Conservation (phyloP, 495 filamentous ascomycete genomes). For the Annulohypoxylon stygium region DNA sequence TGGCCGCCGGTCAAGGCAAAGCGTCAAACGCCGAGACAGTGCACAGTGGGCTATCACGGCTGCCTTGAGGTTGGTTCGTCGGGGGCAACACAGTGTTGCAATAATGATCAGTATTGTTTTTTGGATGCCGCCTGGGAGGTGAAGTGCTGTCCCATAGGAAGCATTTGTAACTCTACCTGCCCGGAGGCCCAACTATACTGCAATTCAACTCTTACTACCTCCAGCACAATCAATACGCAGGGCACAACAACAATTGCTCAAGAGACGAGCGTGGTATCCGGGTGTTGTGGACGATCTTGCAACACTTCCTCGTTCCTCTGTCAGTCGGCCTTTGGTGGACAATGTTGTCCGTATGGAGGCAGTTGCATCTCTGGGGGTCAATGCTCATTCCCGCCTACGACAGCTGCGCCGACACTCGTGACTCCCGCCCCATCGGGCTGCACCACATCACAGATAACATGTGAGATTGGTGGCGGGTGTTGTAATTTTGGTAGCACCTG, state of each 20-base stretch:
- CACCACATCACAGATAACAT: slow-evolving; percentile 79
- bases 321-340: slow-evolving; percentile 54
- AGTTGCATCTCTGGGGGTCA: slow-evolving; percentile 46
- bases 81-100: slow-evolving; percentile 40
- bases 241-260: slow-evolving; percentile 32
- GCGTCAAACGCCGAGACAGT: slow-evolving; percentile 10
- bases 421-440: slow-evolving; percentile 64
- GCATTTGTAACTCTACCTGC: slow-evolving; percentile 54
- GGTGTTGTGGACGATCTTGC: slow-evolving; percentile 59
- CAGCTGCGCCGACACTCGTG: slow-evolving; percentile 30
- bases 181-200: slow-evolving; percentile 31
- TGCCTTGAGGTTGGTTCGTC: slow-evolving; percentile 40
- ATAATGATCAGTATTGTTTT: slow-evolving; percentile 51
- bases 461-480: slow-evolving; percentile 78
- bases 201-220: slow-evolving; percentile 43
- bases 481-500: slow-evolving; percentile 79
- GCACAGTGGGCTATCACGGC: slow-evolving; percentile 14
- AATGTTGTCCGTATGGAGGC: slow-evolving; percentile 59
- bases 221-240: slow-evolving; percentile 39
- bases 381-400: slow-evolving; percentile 51
- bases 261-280: slow-evolving; percentile 18
- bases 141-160: slow-evolving; percentile 57
- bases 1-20: slow-evolving; percentile 18
- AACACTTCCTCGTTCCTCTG: slow-evolving; percentile 58
- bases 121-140: slow-evolving; percentile 28